These are phyloP conservation scores for Verticillium zaregamsianum DNA, from an alignment of 2,329 filamentous ascomycete species.

Conservation along the genomic window DNA sequence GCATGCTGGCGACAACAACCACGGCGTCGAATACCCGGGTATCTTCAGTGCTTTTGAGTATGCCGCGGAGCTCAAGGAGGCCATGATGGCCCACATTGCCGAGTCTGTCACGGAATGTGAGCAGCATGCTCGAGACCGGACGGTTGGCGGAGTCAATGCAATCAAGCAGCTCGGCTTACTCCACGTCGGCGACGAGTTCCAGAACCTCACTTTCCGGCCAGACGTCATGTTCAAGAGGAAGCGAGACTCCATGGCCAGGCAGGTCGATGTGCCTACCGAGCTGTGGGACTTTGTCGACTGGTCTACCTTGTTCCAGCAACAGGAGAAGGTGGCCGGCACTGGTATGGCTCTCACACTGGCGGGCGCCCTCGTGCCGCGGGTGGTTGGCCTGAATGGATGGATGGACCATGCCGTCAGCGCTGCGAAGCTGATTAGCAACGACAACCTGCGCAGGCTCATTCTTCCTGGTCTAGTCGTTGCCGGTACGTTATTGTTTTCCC, in stretches of 20 bases:
- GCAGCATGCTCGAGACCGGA: slow-evolving; percentile 74
- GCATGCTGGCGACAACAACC: slow-evolving; percentile 69
- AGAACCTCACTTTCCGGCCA: slow-evolving; percentile 80
- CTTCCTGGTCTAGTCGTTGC: slow-evolving; percentile 75
- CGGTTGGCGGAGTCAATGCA: slow-evolving; percentile 74
- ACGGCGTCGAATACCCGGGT: slow-evolving; percentile 83
- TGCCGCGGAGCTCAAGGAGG: slow-evolving; percentile 86
- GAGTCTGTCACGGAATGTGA: slow-evolving; percentile 76
- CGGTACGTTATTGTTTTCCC: slow-evolving; percentile 52
- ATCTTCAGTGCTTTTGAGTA: slow-evolving; percentile 83
- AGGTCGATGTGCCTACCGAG: slow-evolving; percentile 85
- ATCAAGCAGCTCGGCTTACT: slow-evolving; percentile 86
- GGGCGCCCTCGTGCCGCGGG: slow-evolving; percentile 75
- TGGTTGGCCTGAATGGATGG: slow-evolving; percentile 83
- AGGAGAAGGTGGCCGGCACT: slow-evolving; percentile 92
- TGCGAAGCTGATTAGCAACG: slow-evolving; percentile 73
- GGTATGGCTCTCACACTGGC: slow-evolving; percentile 92
- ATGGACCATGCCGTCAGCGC: slow-evolving; percentile 81
- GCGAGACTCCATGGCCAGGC: slow-evolving; percentile 73
- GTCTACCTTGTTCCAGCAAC: slow-evolving; percentile 74
- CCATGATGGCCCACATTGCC: slow-evolving; percentile 86
- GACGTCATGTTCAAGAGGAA: slow-evolving; percentile 91
- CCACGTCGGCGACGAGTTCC: slow-evolving; percentile 84
- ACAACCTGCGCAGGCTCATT: slow-evolving; percentile 75
- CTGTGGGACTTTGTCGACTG: slow-evolving; percentile 92